Conservation (phyloP, 768 basidiomycete genomes). For the Mycena epipterygia region DNA sequence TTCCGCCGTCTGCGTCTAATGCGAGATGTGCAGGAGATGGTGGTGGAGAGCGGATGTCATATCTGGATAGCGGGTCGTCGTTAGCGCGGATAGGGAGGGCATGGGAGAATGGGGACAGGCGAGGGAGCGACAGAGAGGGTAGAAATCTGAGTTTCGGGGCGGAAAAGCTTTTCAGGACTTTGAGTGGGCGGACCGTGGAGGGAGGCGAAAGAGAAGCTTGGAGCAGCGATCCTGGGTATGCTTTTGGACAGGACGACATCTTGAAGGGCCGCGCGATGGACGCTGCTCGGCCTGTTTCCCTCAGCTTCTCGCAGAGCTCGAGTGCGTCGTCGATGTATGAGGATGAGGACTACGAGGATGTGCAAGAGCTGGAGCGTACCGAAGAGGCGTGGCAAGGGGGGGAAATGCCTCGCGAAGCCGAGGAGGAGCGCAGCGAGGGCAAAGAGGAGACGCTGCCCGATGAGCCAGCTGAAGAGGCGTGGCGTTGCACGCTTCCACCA, state of each 20-base stretch:
- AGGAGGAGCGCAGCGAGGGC: constrained; percentile 14
- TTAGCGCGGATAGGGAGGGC: constrained; percentile 55
- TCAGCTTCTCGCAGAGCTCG: constrained; percentile 26
- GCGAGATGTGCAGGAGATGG: constrained; percentile 35
- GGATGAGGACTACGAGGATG: constrained; percentile 21
- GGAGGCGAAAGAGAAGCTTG: constrained; percentile 15
- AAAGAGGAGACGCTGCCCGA: neutral
- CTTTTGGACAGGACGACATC: constrained; percentile 27
- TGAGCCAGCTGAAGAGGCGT: constrained; percentile 35
- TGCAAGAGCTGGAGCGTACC: constrained; percentile 35
- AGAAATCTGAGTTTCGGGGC: constrained; percentile 60
- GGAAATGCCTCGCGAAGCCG: constrained; percentile 21
- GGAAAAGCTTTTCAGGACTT: constrained; percentile 59
- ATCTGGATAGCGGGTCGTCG: constrained; percentile 63
- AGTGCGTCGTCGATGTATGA: constrained; percentile 40
- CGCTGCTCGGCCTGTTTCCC: constrained; percentile 1
- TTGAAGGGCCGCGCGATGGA: constrained; percentile 36
- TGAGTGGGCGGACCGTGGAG: constrained; percentile 45
- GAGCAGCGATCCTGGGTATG: neutral
- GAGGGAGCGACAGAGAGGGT: constrained; percentile 13
- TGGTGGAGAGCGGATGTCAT: constrained; percentile 44
- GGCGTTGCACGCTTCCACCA: constrained; percentile 49
- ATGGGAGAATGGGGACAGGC: constrained; percentile 52
- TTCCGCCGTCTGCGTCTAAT: constrained; percentile 60
- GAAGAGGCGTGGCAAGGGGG: constrained; percentile 1